Percentiles rank a stretch among this genome's conserved stretches.
These are phyloP conservation scores for Xenosphaeropsis pyriputrescens DNA, from an alignment of 2,329 filamentous ascomycete species.

Conservation along the genomic window DNA sequence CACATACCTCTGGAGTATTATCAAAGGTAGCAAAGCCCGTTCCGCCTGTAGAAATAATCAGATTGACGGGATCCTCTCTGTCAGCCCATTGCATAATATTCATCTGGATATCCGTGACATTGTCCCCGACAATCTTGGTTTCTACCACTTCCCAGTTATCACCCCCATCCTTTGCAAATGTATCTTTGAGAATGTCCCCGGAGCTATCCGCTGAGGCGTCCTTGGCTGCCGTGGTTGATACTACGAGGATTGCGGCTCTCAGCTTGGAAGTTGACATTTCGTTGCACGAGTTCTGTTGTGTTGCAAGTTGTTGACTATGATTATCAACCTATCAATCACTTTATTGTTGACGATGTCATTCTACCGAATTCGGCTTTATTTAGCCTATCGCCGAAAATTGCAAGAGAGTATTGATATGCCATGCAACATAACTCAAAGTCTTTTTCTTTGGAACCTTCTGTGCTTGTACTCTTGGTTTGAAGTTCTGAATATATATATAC, in stretches of 20 bases:
- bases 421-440: too few relatives aligned
- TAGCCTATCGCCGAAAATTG: too few relatives aligned
- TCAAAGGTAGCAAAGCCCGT: conserved; percentile 84
- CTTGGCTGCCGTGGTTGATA: conserved; percentile 78
- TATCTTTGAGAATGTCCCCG: conserved; percentile 47
- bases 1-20: conserved; percentile 68
- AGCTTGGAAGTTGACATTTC: conserved; percentile 31
- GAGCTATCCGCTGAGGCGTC: conserved; percentile 71
- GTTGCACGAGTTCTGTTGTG: too few relatives aligned
- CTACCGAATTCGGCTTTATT: too few relatives aligned
- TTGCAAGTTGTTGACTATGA: too few relatives aligned
- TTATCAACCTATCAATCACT: too few relatives aligned
- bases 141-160: conserved; percentile 58
- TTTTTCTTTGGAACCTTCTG: too few relatives aligned
- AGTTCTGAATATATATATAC: too few relatives aligned
- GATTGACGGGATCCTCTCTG: conserved; percentile 43
- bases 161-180: conserved; percentile 51
- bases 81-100: conserved; percentile 64
- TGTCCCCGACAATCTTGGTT: conserved; percentile 68
- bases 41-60: conserved; percentile 81
- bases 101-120: conserved; percentile 57
- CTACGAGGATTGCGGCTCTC: conserved; percentile 64
- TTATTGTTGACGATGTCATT: too few relatives aligned
- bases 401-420: too few relatives aligned
- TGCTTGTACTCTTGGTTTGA: too few relatives aligned